A percentile compares a stretch with the other conserved stretches of the same genome.
phyloP scores from a whole-genome alignment of 2,329 filamentous ascomycete genomes.

The Colletotrichum abscissum region DNA sequence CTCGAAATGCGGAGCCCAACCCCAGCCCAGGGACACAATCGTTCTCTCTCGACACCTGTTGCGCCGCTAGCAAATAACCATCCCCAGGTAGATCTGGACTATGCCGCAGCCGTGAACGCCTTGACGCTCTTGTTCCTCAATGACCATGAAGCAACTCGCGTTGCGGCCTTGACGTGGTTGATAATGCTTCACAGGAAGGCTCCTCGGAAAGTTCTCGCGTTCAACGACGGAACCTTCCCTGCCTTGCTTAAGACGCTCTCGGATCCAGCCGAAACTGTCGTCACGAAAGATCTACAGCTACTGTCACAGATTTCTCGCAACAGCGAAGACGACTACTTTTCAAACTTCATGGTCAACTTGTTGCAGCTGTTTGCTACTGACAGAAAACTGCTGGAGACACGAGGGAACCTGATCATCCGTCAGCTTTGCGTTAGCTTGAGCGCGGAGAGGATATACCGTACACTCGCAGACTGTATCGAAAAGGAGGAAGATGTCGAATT shows the following conservation, averaged over 20 bases:
- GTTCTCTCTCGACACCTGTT: slow-evolving; percentile 57
- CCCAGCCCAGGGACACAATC: slow-evolving; percentile 57
- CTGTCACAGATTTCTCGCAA: slow-evolving; percentile 96
- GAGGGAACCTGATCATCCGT: slow-evolving; percentile 95
- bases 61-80: slow-evolving; percentile 52
- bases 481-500: slow-evolving; percentile 99
- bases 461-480: slow-evolving; percentile 94
- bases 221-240: slow-evolving; percentile 97
- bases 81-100: slow-evolving; percentile 83
- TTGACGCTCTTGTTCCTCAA: slow-evolving; percentile 94
- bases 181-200: slow-evolving; percentile 98
- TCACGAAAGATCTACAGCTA: slow-evolving; percentile 92
- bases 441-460: slow-evolving; percentile 94
- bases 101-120: slow-evolving; percentile 92
- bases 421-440: slow-evolving; percentile 94
- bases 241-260: slow-evolving; percentile 95
- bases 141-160: slow-evolving; percentile 94
- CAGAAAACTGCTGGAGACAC: slow-evolving; percentile 86
- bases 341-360: slow-evolving; percentile 97
- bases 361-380: slow-evolving; percentile 96
- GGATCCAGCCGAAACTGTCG: slow-evolving; percentile 93
- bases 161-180: slow-evolving; percentile 93
- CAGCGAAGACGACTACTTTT: slow-evolving; percentile 97
- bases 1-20: slow-evolving; percentile 64
- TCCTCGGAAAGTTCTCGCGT: slow-evolving; percentile 90